A percentile compares a stretch with the other conserved stretches of the same genome.
Evolutionary conservation across 2,329 filamentous ascomycete species (phyloP).

Genomic region (Hirsutella rhossiliensis): DNA sequence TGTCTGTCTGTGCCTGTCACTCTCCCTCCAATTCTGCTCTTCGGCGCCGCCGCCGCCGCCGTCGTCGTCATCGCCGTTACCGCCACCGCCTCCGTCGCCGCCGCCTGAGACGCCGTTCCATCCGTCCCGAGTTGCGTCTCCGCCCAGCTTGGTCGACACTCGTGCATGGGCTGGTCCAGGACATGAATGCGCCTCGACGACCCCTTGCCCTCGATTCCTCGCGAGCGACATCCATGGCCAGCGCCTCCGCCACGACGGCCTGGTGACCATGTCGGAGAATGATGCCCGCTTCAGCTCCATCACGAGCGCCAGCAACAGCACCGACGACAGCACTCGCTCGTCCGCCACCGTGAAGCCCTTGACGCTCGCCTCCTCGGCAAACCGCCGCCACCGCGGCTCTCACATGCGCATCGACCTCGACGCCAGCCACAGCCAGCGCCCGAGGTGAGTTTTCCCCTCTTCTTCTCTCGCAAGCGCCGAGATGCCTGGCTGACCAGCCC

Average conservation of each 20-base stretch:
- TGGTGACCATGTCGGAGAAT: conserved; percentile 54
- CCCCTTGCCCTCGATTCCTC: conserved; percentile 9
- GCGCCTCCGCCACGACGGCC: conserved; percentile 17
- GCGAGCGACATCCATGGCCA: conserved; percentile 13
- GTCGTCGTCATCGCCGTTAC: neutral
- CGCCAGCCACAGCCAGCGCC: conserved; percentile 26
- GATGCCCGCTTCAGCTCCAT: conserved; percentile 47
- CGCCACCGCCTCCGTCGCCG: neutral
- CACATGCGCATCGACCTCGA: conserved; percentile 23
- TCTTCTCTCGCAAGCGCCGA: neutral
- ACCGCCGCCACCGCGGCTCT: conserved; percentile 9
- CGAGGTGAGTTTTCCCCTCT: conserved; percentile 19
- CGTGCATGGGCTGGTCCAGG: neutral
- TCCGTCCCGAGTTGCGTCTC: neutral
- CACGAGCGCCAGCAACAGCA: conserved; percentile 35
- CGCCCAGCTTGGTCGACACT: neutral
- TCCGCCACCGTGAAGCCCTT: conserved; percentile 49
- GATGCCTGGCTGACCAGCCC: neutral
- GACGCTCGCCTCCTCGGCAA: conserved; percentile 17
- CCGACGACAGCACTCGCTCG: conserved; percentile 50
- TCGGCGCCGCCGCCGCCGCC: neutral
- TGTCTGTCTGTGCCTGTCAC: neutral
- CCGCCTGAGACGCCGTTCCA: neutral
- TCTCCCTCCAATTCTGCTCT: neutral
- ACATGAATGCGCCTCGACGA: conserved; percentile 4